Base-by-base conservation (phyloP, 805 yeast species). In the Candida sonorensis region DNA sequence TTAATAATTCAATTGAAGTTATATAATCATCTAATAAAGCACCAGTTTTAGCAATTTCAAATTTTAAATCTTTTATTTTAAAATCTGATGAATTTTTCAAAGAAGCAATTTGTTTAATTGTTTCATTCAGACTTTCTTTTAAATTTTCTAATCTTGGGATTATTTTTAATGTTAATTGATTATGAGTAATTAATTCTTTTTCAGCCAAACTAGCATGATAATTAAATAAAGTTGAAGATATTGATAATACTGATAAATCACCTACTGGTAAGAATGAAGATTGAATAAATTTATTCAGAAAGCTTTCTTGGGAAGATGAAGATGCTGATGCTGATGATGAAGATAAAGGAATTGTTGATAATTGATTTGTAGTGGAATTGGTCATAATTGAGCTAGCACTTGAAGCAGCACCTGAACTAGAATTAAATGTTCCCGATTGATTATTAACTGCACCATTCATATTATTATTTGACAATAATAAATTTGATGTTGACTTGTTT, bases 1-100 rank as follows among this genome's bases (percentile, higher is more conserved):
- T 62, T 34, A 66, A 52, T 27, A 59, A 53, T 32, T 64, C 69
- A 10, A 69, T 57, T 9, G 71, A 53, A n/a, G 63, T 57, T 24
- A 64, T 61, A 48, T 68, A 70, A 35, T 65, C 69, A 14, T 62
- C 61, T 34, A 79, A 51, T 12, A 71, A 50, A 32, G 71, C 71
- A 6, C 84, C 84, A 2, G 84, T 77, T 31, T 69, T 64, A 34
- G 79, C 75, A 22, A 80, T 69, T 43, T 80, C 85, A 37, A 62
- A 67, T 35, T 67, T 70, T 35, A 80, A 62, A 43, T 72, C 72
- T 29, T 72, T 70, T 4, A 53, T 48, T 41, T 75, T 77, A 57
- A 77, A 80, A 52, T 79, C 85, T 3, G 60, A 55, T 6, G 54
- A 49, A 17, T 44, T 44, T 42, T 74, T 78, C 29, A 79, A 53